phyloP scores from a whole-genome alignment of 2,329 filamentous ascomycete species.

The Aspergillus luchuensis region DNA sequence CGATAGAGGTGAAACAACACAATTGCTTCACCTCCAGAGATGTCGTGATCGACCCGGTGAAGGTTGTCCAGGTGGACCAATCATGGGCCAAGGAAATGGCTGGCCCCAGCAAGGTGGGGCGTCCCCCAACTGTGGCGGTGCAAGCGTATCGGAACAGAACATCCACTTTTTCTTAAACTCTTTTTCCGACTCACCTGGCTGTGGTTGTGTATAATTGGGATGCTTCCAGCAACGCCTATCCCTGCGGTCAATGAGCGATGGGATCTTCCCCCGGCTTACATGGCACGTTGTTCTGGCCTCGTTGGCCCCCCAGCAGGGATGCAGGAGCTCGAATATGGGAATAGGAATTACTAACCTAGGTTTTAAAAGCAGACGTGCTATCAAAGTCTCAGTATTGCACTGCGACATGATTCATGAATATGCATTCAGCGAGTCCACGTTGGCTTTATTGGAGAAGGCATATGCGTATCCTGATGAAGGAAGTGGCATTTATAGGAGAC shows the following conservation, averaged over 20 bases:
- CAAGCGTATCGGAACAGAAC: constrained; percentile 1
- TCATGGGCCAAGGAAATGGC: background rate
- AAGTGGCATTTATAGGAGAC: background rate
- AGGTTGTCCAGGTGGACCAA: background rate
- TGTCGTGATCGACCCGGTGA: background rate
- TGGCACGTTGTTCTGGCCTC: background rate
- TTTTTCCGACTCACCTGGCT: constrained; percentile 16
- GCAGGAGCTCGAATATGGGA: background rate
- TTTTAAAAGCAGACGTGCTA: constrained; percentile 37
- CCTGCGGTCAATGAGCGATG: constrained; percentile 19
- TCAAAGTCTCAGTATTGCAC: constrained; percentile 23
- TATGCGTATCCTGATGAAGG: background rate
- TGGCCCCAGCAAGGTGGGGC: background rate
- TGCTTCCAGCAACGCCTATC: constrained; percentile 23
- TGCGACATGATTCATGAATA: constrained; percentile 19
- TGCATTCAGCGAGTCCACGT: background rate
- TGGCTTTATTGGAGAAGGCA: background rate
- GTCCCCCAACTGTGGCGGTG: background rate
- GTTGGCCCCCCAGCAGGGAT: background rate
- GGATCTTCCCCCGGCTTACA: background rate
- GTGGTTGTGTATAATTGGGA: constrained; percentile 6
- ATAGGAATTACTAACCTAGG: constrained; percentile 30
- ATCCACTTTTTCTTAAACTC: background rate
- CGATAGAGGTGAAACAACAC: background rate
- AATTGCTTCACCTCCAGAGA: constrained; percentile 2